phyloP scores from a whole-genome alignment of 495 filamentous ascomycete genomes.

The Penicillium antarcticum region DNA sequence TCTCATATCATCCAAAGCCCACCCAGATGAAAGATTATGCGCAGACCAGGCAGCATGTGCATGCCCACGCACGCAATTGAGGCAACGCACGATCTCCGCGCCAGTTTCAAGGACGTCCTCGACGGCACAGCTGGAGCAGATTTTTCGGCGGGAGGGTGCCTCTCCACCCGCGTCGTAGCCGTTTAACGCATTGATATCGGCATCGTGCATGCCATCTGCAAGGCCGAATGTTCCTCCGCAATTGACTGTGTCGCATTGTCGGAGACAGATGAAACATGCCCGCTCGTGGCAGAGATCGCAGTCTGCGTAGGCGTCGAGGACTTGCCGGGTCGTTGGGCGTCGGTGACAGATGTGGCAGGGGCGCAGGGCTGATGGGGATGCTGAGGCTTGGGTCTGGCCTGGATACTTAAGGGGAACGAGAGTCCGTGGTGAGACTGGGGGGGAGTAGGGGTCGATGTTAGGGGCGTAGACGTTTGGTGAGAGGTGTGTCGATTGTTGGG shows the following conservation, averaged over 20 bases:
- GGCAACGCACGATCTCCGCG: slow-evolving; percentile 35
- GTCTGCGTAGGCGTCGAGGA: slow-evolving; percentile 49
- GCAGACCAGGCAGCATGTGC: slow-evolving; percentile 10
- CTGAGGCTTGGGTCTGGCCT: slow-evolving; percentile 4
- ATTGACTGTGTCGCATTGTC: slow-evolving; percentile 39
- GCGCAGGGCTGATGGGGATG: slow-evolving; percentile 31
- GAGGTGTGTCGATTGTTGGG: slow-evolving; percentile 18
- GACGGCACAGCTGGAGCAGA: slow-evolving; percentile 43
- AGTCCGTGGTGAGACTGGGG: slow-evolving; percentile 36
- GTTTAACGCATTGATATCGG: slow-evolving; percentile 4
- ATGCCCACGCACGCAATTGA: slow-evolving; percentile 31
- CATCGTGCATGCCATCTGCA: neutral
- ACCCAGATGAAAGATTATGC: slow-evolving; percentile 2
- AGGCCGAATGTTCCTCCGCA: slow-evolving; percentile 18
- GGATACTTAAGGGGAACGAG: slow-evolving; percentile 23
- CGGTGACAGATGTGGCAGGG: slow-evolving; percentile 53
- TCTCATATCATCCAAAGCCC: slow-evolving; percentile 14
- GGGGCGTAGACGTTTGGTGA: slow-evolving; percentile 24
- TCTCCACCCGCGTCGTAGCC: slow-evolving; percentile 1
- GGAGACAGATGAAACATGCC: slow-evolving; percentile 52
- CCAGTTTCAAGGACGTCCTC: slow-evolving; percentile 41
- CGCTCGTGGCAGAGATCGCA: slow-evolving; percentile 47
- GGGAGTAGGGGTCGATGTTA: slow-evolving; percentile 24
- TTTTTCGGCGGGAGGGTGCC: slow-evolving; percentile 6
- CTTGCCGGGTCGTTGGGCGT: slow-evolving; percentile 41